Percentiles rank a stretch among this genome's conserved stretches.
These are phyloP conservation scores for Stemphylium vesicarium DNA, from an alignment of 2,329 filamentous ascomycete genomes.

Conservation along the genomic window DNA sequence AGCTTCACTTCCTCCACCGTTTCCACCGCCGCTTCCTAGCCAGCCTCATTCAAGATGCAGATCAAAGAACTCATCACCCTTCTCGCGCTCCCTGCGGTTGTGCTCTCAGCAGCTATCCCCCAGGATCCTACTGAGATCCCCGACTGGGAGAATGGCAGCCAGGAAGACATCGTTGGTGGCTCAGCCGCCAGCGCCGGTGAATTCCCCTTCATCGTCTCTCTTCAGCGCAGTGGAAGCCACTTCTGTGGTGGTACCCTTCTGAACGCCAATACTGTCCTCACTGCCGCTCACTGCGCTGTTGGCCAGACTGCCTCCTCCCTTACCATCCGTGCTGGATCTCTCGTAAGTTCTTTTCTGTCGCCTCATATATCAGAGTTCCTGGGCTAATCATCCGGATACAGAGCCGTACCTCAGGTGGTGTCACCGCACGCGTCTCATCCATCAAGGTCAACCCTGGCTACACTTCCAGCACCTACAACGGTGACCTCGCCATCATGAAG, in stretches of 20 bases:
- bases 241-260: slow-evolving; percentile 37
- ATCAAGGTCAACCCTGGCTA: slow-evolving; percentile 30
- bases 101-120: slow-evolving; percentile 28
- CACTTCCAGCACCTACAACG: slow-evolving; percentile 18
- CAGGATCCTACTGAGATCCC: slow-evolving; percentile 22
- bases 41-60: slow-evolving; percentile 25
- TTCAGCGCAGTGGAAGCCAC: slow-evolving; percentile 28
- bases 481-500: slow-evolving; percentile 35
- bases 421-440: slow-evolving; percentile 24
- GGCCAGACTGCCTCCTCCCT: slow-evolving; percentile 15
- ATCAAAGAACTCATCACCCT: slow-evolving; percentile 29
- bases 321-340: slow-evolving; percentile 28
- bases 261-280: slow-evolving; percentile 37
- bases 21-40: background rate
- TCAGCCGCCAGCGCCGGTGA: slow-evolving; percentile 28
- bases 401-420: slow-evolving; percentile 30
- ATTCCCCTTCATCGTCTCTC: slow-evolving; percentile 37
- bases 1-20: slow-evolving; percentile 16
- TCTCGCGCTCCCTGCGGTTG: slow-evolving; percentile 24
- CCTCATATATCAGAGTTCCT: background rate
- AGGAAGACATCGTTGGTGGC: slow-evolving; percentile 32
- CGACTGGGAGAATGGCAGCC: background rate
- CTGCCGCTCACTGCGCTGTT: slow-evolving; percentile 37
- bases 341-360: slow-evolving; percentile 15
- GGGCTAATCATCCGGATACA: background rate